phyloP scores from a whole-genome alignment of 257 asterid species.

The Solanum etuberosum region DNA sequence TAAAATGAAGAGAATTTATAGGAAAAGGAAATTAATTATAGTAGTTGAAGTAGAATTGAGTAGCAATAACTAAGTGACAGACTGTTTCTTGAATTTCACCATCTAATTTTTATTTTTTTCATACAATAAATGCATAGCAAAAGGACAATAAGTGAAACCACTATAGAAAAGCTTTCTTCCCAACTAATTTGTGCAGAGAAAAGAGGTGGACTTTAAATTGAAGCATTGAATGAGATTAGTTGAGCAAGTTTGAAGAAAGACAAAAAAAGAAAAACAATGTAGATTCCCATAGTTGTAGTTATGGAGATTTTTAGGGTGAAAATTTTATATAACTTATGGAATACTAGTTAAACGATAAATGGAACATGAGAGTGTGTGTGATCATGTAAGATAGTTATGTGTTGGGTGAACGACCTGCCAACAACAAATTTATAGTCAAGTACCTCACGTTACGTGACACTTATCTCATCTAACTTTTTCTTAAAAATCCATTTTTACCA shows the following conservation, averaged over 20 bases:
- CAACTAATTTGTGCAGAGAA: constrained; percentile 52
- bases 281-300: constrained; percentile 4
- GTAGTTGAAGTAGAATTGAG: constrained; percentile 1
- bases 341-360: constrained; percentile 28
- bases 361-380: constrained; percentile 27
- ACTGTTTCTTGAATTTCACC: constrained; percentile 55
- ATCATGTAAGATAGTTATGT: constrained; percentile 36
- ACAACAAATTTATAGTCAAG: constrained; percentile 41
- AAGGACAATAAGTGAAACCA: constrained; percentile 3
- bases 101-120: constrained; percentile 21
- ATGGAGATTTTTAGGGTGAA: not conserved
- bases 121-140: constrained; percentile 54
- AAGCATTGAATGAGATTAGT: constrained; percentile 83
- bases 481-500: not conserved
- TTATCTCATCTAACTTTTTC: not conserved
- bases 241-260: constrained; percentile 33
- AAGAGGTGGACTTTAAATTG: constrained; percentile 47
- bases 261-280: not conserved
- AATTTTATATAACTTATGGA: not conserved
- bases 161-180: not conserved
- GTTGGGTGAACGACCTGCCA: constrained; percentile 78
- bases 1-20: constrained; percentile 34
- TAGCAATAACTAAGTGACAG: constrained; percentile 52
- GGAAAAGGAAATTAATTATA: constrained; percentile 14
- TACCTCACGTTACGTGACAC: constrained; percentile 30